Percentiles rank a stretch among this genome's conserved stretches.
These are phyloP conservation scores for Hygrophorus russula DNA, from an alignment of 768 basidiomycete species.

Conservation along the genomic window DNA sequence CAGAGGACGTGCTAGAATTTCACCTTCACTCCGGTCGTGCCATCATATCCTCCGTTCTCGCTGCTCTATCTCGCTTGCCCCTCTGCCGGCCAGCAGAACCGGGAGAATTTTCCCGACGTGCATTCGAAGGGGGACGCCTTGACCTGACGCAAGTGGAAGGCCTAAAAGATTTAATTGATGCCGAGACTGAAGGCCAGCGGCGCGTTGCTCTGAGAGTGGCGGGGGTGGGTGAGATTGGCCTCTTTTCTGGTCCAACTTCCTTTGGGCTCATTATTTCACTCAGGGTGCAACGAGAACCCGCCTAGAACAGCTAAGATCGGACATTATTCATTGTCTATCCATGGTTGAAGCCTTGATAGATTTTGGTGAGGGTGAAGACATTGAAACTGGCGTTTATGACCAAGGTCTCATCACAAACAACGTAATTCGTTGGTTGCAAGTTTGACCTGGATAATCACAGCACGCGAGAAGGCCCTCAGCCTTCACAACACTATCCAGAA, in stretches of 20 bases:
- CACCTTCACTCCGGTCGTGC: constrained; percentile 85
- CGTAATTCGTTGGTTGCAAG: constrained; percentile 1
- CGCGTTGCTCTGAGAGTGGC: constrained; percentile 59
- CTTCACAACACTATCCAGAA: constrained; percentile 41
- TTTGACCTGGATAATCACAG: constrained; percentile 22
- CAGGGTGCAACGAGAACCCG: constrained; percentile 54
- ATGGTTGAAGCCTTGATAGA: constrained; percentile 85
- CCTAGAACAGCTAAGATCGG: constrained; percentile 52
- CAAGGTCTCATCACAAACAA: constrained; percentile 29
- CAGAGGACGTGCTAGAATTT: constrained; percentile 71
- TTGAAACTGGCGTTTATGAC: constrained; percentile 73
- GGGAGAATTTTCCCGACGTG: constrained; percentile 84
- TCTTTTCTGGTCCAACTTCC: background rate
- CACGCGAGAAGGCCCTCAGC: constrained; percentile 34
- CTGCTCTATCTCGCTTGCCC: constrained; percentile 47
- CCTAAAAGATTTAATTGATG: constrained; percentile 76
- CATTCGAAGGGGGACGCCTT: constrained; percentile 69
- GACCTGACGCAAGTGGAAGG: constrained; percentile 89
- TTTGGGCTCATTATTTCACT: constrained; percentile 5
- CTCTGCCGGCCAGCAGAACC: constrained; percentile 69
- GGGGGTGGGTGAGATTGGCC: constrained; percentile 35
- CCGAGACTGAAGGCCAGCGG: constrained; percentile 78
- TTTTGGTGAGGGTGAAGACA: constrained; percentile 86
- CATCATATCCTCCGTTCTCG: constrained; percentile 59
- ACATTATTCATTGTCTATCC: constrained; percentile 65